Base-by-base conservation (phyloP, 1,139 yeast species). In the Kodamaea fungicola region DNA sequence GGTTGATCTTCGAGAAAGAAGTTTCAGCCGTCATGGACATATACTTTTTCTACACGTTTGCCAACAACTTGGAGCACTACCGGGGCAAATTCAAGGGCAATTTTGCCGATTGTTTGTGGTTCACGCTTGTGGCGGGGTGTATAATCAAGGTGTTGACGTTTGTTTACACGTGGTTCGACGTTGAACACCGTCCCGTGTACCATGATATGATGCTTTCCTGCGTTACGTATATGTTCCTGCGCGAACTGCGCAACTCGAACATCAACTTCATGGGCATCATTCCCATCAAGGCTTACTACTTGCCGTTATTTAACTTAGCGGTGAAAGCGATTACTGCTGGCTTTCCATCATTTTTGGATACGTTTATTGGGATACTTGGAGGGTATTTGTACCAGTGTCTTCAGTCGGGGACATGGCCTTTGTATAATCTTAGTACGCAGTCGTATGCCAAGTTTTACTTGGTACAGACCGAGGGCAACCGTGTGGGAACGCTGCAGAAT, bases 371-470 rank as follows among this genome's bases (percentile, higher is more conserved):
- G 1, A 69, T 76, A 43, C 50, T 64, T 6, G 73, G 76, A 2
- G 84, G 81, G 0, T 80, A 80, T 49, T 47, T 76, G 13, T 80
- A 79, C 55, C 78, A 75, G 44, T 80, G 86, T 50, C 54, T 77
- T 25, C 83, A 78, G 47, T 74, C 82, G 1, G 61, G 64, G 30
- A 75, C 84, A 1, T 46, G 72, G 24, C 76, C 76, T 2, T 37
- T 71, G 21, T 68, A 66, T 48, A 71, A 71, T 46, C 52, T 71
- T 28, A 33, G 24, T 23, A 22, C 26, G 28, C 4, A 38, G 27
- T 9, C 40, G 31, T 19, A 16, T 16, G 19, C 19, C 19, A 38
- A 39, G 19, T 67, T 9, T 28, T 10, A 30, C 29, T 13, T 22
- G 22, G 12, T 35, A 5, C 13, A 13, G 22, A 31, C 25, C 8